phyloP scores from a whole-genome alignment of 2,329 filamentous ascomycete species.

The Sordariomycetes sp. region DNA sequence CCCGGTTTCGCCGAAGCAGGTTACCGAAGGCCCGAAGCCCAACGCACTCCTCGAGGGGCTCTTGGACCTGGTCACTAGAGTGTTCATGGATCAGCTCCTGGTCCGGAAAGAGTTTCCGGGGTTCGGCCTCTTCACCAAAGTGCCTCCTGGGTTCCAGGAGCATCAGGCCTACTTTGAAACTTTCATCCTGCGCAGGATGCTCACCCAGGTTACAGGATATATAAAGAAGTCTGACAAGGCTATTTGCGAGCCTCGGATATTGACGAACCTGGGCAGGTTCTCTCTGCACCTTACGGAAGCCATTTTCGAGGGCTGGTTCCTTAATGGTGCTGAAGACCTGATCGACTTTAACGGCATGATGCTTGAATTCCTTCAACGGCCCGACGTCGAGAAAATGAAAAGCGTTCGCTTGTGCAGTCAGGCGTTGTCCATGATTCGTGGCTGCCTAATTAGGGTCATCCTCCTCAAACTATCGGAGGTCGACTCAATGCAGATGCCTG shows the following conservation, averaged over 20 bases:
- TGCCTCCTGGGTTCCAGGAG: constrained; percentile 86
- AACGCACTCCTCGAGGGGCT: constrained; percentile 63
- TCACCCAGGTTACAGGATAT: constrained; percentile 60
- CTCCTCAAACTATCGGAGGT: constrained; percentile 77
- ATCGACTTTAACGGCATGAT: constrained; percentile 81
- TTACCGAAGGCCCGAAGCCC: constrained; percentile 18
- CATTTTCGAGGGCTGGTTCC: constrained; percentile 93
- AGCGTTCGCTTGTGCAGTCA: constrained; percentile 86
- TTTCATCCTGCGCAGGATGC: constrained; percentile 68
- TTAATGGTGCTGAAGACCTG: constrained; percentile 74
- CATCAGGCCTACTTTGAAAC: constrained; percentile 95
- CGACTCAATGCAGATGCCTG: constrained; percentile 52
- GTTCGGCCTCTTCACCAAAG: constrained; percentile 75
- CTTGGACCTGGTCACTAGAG: constrained; percentile 65
- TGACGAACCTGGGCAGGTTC: constrained; percentile 81
- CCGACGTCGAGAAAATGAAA: constrained; percentile 73
- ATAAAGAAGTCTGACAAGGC: constrained; percentile 64
- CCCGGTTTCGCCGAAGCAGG: constrained; percentile 21
- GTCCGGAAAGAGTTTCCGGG: constrained; percentile 84
- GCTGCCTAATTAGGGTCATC: constrained; percentile 69
- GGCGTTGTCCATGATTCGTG: constrained; percentile 66
- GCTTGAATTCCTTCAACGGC: constrained; percentile 80
- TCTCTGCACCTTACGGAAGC: constrained; percentile 76
- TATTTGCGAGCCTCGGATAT: constrained; percentile 69
- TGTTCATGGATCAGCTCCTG: constrained; percentile 82